Evolutionary conservation across 306 rosid species (phyloP), one percentile per base, ranked within the genome.

Genomic region (Geum urbanum): DNA sequence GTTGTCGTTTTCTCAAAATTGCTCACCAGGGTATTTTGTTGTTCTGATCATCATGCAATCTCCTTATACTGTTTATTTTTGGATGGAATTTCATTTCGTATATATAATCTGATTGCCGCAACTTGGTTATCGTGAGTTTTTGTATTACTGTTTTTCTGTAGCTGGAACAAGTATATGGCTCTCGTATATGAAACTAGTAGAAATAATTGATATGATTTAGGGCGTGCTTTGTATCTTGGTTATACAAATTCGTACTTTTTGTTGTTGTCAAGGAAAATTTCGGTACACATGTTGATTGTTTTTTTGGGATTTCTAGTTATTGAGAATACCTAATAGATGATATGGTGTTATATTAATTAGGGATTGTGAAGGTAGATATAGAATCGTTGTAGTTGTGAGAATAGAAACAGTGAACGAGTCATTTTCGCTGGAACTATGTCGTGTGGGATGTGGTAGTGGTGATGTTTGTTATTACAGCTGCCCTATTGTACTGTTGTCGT

Each of bases 11-110:
- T 55, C 22, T 8, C 12, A 32, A 35, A 14, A 16, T 54, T 32
- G 37, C 6, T 35, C 52, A 57, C 62, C 50, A 63, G 76, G 65
- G 67, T 55, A 73, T 13, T 58, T 45, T 73, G 62, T 76, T 59
- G n/a, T 58, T 72, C 63, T 66, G 56, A 74, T 54, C 59, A 65
- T 57, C 55, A 64, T 60, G 68, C 59, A 63, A 24, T 39, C 39
- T 71, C 44, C 70, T 67, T 69, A 3, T 6, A 32, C 3, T 32
- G 37, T 52, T 20, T 6, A 14, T 37, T 3, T 37, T 11, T 12
- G 20, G n/a, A 13, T 64, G 3, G 5, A 58, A 4, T 12, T 27
- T 32, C 44, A 32, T 56, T 5, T 5, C 12, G 14, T 43, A 61
- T 4, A 7, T 27, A 9, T 40, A 7, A 35, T 59, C 45, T 14